A percentile compares a stretch with the other conserved stretches of the same genome.
Conservation (phyloP, 2,329 filamentous ascomycete species). For the Fusarium anguioides region DNA sequence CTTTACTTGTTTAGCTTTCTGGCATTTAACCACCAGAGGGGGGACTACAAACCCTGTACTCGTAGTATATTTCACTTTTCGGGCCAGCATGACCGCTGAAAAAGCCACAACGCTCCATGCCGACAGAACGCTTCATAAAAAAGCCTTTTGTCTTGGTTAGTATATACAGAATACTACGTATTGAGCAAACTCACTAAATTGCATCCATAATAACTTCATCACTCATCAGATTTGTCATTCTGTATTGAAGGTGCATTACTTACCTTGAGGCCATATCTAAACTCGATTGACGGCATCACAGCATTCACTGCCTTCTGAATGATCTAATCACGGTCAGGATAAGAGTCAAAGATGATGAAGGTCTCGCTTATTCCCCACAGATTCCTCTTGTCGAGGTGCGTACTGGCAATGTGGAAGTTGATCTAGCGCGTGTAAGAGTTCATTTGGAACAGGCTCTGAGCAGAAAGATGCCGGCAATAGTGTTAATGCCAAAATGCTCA, state of each 20-base stretch:
- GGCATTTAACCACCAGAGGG: accelerated
- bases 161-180: accelerated
- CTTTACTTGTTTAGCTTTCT: accelerated
- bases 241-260: accelerated
- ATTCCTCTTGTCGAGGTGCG: no score
- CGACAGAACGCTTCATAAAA: background rate
- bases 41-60: background rate
- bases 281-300: background rate
- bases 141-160: background rate
- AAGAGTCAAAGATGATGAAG: accelerated
- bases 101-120: background rate
- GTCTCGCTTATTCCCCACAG: background rate
- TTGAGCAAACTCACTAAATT: background rate
- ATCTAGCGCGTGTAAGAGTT: background rate
- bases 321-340: accelerated
- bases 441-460: background rate
- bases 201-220: background rate
- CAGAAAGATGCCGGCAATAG: background rate
- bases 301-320: background rate
- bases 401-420: background rate
- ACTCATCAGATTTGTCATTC: background rate
- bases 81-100: background rate
- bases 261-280: background rate
- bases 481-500: background rate
- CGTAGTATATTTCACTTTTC: background rate